phyloP scores from a whole-genome alignment of 495 filamentous ascomycete species.

The Ramalina peruviana region DNA sequence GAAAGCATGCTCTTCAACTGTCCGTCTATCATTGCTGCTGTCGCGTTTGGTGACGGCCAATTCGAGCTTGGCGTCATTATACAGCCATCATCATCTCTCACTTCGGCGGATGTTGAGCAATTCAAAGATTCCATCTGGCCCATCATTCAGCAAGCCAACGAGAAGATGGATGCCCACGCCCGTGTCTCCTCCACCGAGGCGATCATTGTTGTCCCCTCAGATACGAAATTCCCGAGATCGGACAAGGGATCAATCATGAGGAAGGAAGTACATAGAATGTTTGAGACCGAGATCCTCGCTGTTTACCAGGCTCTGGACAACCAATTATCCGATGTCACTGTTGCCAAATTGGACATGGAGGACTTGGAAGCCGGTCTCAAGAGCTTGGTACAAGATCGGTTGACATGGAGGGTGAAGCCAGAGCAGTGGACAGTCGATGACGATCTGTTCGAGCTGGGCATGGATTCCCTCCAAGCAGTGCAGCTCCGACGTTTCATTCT shows the following conservation, averaged over 20 bases:
- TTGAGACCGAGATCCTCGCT: conserved; percentile 18
- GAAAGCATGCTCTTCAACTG: conserved; percentile 15
- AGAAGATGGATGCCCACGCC: conserved; percentile 20
- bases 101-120: background rate
- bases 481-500: conserved; percentile 17
- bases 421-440: conserved; percentile 8
- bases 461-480: conserved; percentile 26
- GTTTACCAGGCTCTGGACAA: conserved; percentile 17
- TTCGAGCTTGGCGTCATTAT: conserved; percentile 25
- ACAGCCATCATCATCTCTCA: conserved; percentile 8
- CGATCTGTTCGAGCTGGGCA: conserved; percentile 27
- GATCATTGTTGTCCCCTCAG: conserved; percentile 17
- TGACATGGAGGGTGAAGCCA: conserved; percentile 6
- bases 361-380: conserved; percentile 4
- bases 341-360: no score
- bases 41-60: conserved; percentile 22
- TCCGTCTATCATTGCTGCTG: conserved; percentile 14
- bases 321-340: background rate
- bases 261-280: conserved; percentile 19
- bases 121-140: conserved; percentile 20
- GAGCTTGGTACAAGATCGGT: conserved; percentile 9
- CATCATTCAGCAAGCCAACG: conserved; percentile 11
- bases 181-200: conserved; percentile 16
- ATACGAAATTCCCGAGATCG: conserved; percentile 17
- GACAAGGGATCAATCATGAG: conserved; percentile 26